Evolutionary conservation across 139 green algal species (phyloP).

Genomic region (Volvox reticuliferus): DNA sequence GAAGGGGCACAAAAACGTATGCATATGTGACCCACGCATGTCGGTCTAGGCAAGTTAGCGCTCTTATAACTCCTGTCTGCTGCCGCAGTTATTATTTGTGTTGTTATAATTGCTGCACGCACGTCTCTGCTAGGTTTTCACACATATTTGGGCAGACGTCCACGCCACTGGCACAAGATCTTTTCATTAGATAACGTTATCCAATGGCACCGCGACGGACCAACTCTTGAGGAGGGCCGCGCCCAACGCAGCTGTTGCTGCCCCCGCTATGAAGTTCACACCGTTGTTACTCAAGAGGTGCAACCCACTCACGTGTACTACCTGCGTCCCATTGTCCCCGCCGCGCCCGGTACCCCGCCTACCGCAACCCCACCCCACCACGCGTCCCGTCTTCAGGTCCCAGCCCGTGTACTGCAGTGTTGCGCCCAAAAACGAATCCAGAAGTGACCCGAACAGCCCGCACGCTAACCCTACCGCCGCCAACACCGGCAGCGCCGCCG

Average conservation of each 20-base stretch:
- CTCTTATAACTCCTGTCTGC: too few relatives aligned
- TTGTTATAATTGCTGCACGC: too few relatives aligned
- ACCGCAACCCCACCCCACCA: slow-evolving; percentile 47
- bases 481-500: slow-evolving; percentile 41
- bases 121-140: too few relatives aligned
- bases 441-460: slow-evolving; percentile 88
- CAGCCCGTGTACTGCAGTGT: slow-evolving; percentile 92
- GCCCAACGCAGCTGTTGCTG: neutral
- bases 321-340: neutral
- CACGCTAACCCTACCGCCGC: slow-evolving; percentile 71
- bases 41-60: too few relatives aligned
- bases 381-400: slow-evolving; percentile 54
- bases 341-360: neutral
- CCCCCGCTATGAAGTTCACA: slow-evolving; percentile 14
- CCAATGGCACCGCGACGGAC: neutral
- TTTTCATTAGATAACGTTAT: neutral
- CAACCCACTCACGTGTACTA: slow-evolving; percentile 14
- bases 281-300: slow-evolving; percentile 9
- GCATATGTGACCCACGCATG: too few relatives aligned
- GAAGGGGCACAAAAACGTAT: too few relatives aligned
- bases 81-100: too few relatives aligned
- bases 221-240: slow-evolving; percentile 15
- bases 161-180: too few relatives aligned
- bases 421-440: slow-evolving; percentile 95
- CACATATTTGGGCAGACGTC: too few relatives aligned